phyloP scores from a whole-genome alignment of 306 rosid species.

The Malus orientalis region DNA sequence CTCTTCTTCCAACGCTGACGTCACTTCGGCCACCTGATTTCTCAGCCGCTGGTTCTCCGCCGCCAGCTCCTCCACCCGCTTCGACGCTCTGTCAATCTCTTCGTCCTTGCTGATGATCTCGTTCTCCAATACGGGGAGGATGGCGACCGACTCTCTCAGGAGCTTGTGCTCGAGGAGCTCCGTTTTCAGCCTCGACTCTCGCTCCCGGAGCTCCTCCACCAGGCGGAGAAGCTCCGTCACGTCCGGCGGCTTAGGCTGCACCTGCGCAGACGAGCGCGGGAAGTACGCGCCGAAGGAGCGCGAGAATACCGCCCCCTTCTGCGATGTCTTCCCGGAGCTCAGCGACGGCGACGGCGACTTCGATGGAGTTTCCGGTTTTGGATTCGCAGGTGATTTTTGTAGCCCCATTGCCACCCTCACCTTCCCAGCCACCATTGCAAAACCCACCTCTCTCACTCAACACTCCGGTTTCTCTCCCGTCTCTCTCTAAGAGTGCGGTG shows the following conservation, averaged over 20 bases:
- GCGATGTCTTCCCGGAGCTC: constrained; percentile 44
- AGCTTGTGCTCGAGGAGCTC: constrained; percentile 88
- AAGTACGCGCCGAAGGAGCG: constrained; percentile 82
- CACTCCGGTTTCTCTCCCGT: background rate
- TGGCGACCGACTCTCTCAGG: constrained; percentile 63
- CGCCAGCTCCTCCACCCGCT: constrained; percentile 34
- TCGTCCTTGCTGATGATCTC: constrained; percentile 48
- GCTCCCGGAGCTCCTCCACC: constrained; percentile 86
- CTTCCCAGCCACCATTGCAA: constrained; percentile 83
- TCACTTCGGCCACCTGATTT: constrained; percentile 34
- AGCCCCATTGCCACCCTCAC: constrained; percentile 83
- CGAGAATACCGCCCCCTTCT: constrained; percentile 60
- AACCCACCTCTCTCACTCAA: background rate
- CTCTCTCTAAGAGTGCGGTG: background rate
- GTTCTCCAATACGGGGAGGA: constrained; percentile 65
- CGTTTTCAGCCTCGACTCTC: constrained; percentile 79
- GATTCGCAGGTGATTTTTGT: constrained; percentile 54
- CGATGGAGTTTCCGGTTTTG: constrained; percentile 42
- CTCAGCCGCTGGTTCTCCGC: constrained; percentile 42
- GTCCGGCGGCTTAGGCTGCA: constrained; percentile 91
- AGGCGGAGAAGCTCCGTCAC: constrained; percentile 72
- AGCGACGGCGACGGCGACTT: constrained; percentile 48
- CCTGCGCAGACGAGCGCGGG: constrained; percentile 94
- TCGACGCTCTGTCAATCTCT: constrained; percentile 47
- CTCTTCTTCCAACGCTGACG: constrained; percentile 29